Base-by-base conservation (phyloP, 257 asterid genomes). In the Voacanga thouarsii region DNA sequence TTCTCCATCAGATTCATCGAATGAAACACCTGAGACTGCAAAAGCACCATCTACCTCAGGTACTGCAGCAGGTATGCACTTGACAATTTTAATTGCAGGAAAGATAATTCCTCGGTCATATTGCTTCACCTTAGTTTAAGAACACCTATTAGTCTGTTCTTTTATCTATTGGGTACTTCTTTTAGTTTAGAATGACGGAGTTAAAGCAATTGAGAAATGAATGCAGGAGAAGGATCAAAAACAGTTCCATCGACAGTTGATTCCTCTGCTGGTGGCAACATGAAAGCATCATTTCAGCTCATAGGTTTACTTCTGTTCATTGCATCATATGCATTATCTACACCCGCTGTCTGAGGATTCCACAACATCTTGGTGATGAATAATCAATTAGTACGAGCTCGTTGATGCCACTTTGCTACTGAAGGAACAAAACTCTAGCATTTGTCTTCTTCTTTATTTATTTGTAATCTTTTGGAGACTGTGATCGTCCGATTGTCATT, bases 181-280 rank as follows among this genome's bases (percentile, higher is more conserved):
- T 61, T 28, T 7, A 47, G 14, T 2, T 47, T 47, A 47, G 12
- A 23, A 14, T 49, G 33, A 19, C 12, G 24, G 16, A 70, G 14
- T 12, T 21, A 6, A 12, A 19, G 55, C 14, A 51, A 71, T 64
- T 72, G 49, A 55, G 43, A 33, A 24, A 75, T 59, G 10, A 26
- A 44, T 82, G 44, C 64, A 53, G 84, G 24, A 15, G 19, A 81
- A 80, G 92, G 91, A 51, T 88, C 92, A 2, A 90, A 86, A 75
- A 78, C 78, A 28, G 79, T 76, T 68, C 90, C 90, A 1, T 59
- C 91, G 7, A 78, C 75, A 55, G 77, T 79, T 39, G 89, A 84
- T 45, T 83, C 83, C 44, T 63, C 75, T 24, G 84, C 81, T 26
- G 86, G 80, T 78, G 75, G 72, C 85, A 74, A 69, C 80, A 30